A percentile compares a stretch with the other conserved stretches of the same genome.
These are phyloP conservation scores for Lepiota venenata DNA, from an alignment of 768 basidiomycete genomes.

Conservation along the genomic window DNA sequence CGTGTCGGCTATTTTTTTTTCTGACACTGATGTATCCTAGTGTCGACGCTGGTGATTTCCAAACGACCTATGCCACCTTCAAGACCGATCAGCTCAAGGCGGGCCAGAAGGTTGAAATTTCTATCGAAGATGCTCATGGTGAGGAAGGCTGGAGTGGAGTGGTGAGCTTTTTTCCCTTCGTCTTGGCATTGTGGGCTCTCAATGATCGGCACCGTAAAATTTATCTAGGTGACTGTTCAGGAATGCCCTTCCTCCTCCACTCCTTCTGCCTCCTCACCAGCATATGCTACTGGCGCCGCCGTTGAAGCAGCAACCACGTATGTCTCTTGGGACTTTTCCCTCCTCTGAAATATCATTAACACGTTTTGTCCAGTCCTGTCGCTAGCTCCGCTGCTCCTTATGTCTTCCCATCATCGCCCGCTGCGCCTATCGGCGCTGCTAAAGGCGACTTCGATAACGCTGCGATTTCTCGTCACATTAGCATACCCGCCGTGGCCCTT, in stretches of 20 bases:
- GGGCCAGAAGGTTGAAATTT: conserved; percentile 48
- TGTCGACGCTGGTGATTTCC: conserved; percentile 56
- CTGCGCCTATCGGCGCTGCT: conserved; percentile 39
- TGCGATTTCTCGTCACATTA: conserved; percentile 34
- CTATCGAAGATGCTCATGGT: conserved; percentile 46
- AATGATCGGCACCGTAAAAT: background rate
- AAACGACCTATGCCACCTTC: conserved; percentile 41
- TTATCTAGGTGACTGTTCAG: conserved; percentile 35
- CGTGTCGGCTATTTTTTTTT: background rate
- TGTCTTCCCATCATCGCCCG: conserved; percentile 8
- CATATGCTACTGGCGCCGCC: conserved; percentile 14
- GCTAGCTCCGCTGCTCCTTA: conserved; percentile 14
- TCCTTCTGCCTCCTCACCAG: conserved; percentile 16
- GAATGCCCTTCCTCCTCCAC: conserved; percentile 27
- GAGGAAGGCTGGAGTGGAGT: conserved; percentile 65
- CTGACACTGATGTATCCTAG: conserved; percentile 28
- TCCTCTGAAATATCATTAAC: conserved; percentile 13
- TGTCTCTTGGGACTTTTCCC: background rate
- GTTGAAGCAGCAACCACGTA: conserved; percentile 15
- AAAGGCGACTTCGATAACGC: conserved; percentile 36
- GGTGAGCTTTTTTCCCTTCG: conserved; percentile 35
- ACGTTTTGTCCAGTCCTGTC: conserved; percentile 18
- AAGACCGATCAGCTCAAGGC: conserved; percentile 37
- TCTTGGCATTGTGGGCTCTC: conserved; percentile 10
- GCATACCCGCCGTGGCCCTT: conserved; percentile 37